Conservation (phyloP, 345 rosid species). For the Xanthoceras sorbifolium region DNA sequence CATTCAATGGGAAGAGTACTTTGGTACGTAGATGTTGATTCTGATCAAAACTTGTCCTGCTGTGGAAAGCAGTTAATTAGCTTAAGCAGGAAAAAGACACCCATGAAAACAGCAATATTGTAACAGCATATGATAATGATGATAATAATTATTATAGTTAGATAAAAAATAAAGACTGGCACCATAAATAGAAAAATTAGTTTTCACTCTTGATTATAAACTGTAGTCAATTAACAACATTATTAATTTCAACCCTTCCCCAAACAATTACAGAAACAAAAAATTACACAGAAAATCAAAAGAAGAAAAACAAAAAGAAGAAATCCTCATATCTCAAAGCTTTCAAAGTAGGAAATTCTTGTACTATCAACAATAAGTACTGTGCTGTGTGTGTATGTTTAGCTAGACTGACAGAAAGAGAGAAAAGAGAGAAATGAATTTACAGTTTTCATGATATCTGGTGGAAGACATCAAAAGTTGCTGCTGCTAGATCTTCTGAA, state of each 20-base stretch:
- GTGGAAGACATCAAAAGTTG: slow-evolving; percentile 50
- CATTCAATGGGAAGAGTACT: slow-evolving; percentile 12
- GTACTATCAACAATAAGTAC: slow-evolving; percentile 40
- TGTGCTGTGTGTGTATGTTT: slow-evolving; percentile 21
- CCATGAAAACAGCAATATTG: slow-evolving; percentile 21
- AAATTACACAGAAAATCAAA: neutral
- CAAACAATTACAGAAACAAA: slow-evolving; percentile 24
- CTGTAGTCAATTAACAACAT: slow-evolving; percentile 22
- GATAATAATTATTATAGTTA: neutral
- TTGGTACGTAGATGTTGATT: slow-evolving; percentile 9
- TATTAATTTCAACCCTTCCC: slow-evolving; percentile 24
- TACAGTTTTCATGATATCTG: slow-evolving; percentile 43
- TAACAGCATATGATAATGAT: slow-evolving; percentile 22
- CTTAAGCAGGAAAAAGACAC: slow-evolving; percentile 29
- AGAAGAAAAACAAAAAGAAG: neutral
- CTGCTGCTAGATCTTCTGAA: slow-evolving; percentile 55
- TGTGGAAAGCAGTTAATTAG: neutral
- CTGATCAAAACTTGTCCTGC: neutral
- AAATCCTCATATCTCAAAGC: slow-evolving; percentile 22
- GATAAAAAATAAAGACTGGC: slow-evolving; percentile 8
- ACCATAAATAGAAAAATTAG: slow-evolving; percentile 19
- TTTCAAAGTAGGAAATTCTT: slow-evolving; percentile 25
- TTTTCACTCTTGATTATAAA: slow-evolving; percentile 32
- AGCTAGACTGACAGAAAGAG: neutral
- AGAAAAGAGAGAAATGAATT: slow-evolving; percentile 24